These are phyloP conservation scores for Epichloe sylvatica DNA, from an alignment of 2,329 filamentous ascomycete genomes.

Conservation along the genomic window DNA sequence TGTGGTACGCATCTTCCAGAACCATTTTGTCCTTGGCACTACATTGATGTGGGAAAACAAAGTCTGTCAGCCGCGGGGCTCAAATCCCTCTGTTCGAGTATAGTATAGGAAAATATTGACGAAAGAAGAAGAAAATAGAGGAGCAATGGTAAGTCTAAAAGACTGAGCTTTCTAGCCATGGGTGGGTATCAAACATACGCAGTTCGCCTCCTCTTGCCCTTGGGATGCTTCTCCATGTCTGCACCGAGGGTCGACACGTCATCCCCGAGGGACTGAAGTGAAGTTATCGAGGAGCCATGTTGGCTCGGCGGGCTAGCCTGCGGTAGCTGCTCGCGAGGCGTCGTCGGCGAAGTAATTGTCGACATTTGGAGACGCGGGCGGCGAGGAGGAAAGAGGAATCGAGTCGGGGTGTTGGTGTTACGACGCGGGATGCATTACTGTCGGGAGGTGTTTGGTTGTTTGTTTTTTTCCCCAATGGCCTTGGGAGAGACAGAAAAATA, in stretches of 20 bases:
- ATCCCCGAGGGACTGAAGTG: slow-evolving; percentile 6
- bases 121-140: background rate
- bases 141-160: too few relatives aligned
- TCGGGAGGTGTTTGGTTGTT: background rate
- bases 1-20: slow-evolving; percentile 71
- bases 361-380: slow-evolving; percentile 13
- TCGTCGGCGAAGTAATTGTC: slow-evolving; percentile 11
- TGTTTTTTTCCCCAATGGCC: background rate
- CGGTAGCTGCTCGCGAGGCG: slow-evolving; percentile 12
- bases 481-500: background rate
- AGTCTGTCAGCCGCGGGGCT: slow-evolving; percentile 8
- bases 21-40: slow-evolving; percentile 82
- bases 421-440: slow-evolving; percentile 7
- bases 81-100: background rate
- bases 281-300: slow-evolving; percentile 12
- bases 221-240: slow-evolving; percentile 34
- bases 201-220: slow-evolving; percentile 49
- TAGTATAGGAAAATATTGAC: background rate
- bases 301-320: slow-evolving; percentile 11
- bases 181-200: slow-evolving; percentile 32
- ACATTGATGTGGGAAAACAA: slow-evolving; percentile 9
- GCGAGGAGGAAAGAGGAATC: background rate
- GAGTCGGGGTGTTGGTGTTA: slow-evolving; percentile 1
- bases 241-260: slow-evolving; percentile 2
- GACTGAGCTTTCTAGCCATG: too few relatives aligned